A percentile compares a stretch with the other conserved stretches of the same genome.
Conservation (phyloP, 805 yeast species). For the Suhomyces vadensis region DNA sequence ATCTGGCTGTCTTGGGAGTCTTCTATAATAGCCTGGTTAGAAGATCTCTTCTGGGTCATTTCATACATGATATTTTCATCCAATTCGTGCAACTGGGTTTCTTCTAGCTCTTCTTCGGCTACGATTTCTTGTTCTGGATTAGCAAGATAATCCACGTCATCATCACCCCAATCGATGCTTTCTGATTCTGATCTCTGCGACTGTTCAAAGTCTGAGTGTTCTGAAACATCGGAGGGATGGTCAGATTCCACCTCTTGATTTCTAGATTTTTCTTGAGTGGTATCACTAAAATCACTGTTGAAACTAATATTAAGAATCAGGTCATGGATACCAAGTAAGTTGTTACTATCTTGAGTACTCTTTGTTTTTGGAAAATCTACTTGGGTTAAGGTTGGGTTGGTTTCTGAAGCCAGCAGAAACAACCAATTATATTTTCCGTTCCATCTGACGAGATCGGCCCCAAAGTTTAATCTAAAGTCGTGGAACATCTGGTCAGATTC, state of each 20-base stretch:
- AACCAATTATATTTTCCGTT: conserved; percentile 14
- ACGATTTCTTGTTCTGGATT: background rate
- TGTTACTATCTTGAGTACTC: background rate
- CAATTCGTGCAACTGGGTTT: conserved; percentile 13
- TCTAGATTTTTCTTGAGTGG: background rate
- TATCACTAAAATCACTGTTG: conserved; percentile 2
- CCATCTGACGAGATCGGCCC: conserved; percentile 26
- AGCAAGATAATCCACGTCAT: background rate
- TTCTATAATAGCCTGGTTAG: too few relatives aligned
- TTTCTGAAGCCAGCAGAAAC: conserved; percentile 15
- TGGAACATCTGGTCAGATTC: conserved; percentile 18
- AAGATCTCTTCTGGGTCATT: conserved; percentile 20
- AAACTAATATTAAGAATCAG: conserved; percentile 7
- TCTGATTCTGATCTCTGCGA: background rate
- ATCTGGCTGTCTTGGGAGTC: too few relatives aligned
- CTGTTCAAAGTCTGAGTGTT: too few relatives aligned
- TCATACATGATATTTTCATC: conserved; percentile 20
- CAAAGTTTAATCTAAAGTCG: conserved; percentile 16
- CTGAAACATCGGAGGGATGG: too few relatives aligned
- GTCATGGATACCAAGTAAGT: background rate
- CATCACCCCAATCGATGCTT: conserved; percentile 2
- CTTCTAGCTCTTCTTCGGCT: conserved; percentile 5
- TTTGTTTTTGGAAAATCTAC: background rate
- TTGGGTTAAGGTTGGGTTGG: background rate
- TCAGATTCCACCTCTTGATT: too few relatives aligned